Base-by-base conservation (phyloP, 805 yeast species). In the Metschnikowia hibisci region DNA sequence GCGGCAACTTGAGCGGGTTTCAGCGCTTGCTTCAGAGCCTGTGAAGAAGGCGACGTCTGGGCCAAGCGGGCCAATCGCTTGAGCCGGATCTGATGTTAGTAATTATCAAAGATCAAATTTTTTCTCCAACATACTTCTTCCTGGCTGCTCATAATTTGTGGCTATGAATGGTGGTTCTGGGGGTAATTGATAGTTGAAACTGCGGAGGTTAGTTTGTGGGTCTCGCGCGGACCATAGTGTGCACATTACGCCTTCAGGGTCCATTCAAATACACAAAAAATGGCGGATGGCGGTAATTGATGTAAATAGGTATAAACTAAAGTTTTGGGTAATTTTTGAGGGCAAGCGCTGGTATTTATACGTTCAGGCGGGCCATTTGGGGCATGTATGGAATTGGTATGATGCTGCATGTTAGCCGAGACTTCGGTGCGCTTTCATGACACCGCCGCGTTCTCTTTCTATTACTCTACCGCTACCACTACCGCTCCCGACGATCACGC, bases 61-160 rank as follows among this genome's bases (percentile, higher is more conserved):
- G 54, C 69, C 44, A 80, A 64, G 45, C 69, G 69, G 4, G 84
- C 85, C 50, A 80, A 62, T 34, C 85, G 59, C 50, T 74, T 75
- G 40, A 74, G 74, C 44, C 80, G 63, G 22, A 75, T 75, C 76
- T 72, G 46, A 25, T 12, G 46, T 47, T 47, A 47, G 51, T 39
- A 29, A 5, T 8, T 6, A 20, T 2, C 20, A 8, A 18, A 15
- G 5, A 10, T 15, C 1, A 25, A 12, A 9, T 6, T 13, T 12
- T 23, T 11, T 6, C 2, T 4, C 3, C 8, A 13, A 52, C 56
- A 35, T 52, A 52, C 56, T 25, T 52, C 53, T 46, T 52, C 53
- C 13, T 46, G 48, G 27, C 34, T 46, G 38, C 52, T 48, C 56
- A 52, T 52, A 43, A 25, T 36, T 41, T 36, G 23, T 32, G 29